Conservation (phyloP, 768 basidiomycete species). For the Pholiota molesta region DNA sequence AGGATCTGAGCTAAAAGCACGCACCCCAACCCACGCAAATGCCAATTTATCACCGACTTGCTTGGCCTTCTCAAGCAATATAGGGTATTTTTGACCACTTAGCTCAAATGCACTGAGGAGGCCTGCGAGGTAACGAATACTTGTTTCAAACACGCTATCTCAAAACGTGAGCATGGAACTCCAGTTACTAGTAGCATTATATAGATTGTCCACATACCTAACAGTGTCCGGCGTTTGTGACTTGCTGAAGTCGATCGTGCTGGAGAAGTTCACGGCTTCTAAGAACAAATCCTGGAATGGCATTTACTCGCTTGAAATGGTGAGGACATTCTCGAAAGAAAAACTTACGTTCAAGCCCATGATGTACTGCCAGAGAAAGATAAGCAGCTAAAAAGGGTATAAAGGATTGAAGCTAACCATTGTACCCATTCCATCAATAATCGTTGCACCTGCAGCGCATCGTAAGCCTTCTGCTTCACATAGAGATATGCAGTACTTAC, state of each 20-base stretch:
- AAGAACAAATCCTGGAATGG: constrained; percentile 51
- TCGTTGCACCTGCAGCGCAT: constrained; percentile 56
- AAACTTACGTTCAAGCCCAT: constrained; percentile 57
- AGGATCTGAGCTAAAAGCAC: constrained; percentile 20
- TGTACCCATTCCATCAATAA: constrained; percentile 64
- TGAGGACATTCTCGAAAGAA: neutral
- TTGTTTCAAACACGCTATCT: constrained; percentile 71
- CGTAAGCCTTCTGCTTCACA: constrained; percentile 12
- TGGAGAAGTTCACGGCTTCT: constrained; percentile 56
- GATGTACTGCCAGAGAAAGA: constrained; percentile 42
- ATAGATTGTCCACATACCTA: constrained; percentile 24
- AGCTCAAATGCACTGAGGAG: constrained; percentile 72
- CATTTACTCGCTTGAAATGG: constrained; percentile 2
- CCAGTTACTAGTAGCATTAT: no score
- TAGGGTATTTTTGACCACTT: constrained; percentile 50
- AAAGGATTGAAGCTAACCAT: constrained; percentile 44
- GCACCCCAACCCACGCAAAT: constrained; percentile 61
- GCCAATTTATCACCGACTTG: constrained; percentile 65
- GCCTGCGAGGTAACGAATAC: constrained; percentile 73
- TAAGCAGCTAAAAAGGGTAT: neutral
- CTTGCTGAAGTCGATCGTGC: constrained; percentile 55
- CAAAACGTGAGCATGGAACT: neutral
- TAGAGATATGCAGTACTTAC: constrained; percentile 22
- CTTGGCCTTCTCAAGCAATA: constrained; percentile 63
- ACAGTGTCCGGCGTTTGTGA: constrained; percentile 48